A percentile compares a stretch with the other conserved stretches of the same genome.
Conservation (phyloP, 163 green algal genomes). For the Scenedesmus sp. region DNA sequence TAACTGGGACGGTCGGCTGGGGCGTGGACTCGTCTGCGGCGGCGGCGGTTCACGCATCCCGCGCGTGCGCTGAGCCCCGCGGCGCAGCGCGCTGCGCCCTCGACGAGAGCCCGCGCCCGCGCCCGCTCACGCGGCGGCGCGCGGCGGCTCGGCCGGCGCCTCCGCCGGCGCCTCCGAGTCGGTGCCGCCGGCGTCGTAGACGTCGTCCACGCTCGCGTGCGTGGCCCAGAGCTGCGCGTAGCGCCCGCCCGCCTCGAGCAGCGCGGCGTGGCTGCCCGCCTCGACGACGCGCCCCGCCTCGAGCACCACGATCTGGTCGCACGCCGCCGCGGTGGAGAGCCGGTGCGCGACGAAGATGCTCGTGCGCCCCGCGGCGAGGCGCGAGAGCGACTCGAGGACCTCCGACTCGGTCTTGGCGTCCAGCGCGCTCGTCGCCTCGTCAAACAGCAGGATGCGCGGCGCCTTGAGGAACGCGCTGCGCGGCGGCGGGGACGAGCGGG, state of each 20-base stretch:
- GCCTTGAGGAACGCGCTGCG: conserved; percentile 67
- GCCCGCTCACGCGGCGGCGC: background rate
- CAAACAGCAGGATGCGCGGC: conserved; percentile 83
- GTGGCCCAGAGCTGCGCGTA: conserved; percentile 89
- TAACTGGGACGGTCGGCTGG: too few species aligned
- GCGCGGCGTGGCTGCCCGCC: conserved; percentile 62
- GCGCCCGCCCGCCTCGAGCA: conserved; percentile 73
- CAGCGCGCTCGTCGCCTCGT: conserved; percentile 95
- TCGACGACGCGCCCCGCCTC: conserved; percentile 89
- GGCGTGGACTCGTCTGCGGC: too few species aligned
- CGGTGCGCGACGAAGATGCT: conserved; percentile 96
- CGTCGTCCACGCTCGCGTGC: conserved; percentile 65
- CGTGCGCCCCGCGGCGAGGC: conserved; percentile 85
- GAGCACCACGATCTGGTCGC: conserved; percentile 93
- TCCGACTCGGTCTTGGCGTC: conserved; percentile 87
- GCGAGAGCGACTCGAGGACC: conserved; percentile 75
- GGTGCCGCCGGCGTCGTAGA: conserved; percentile 27
- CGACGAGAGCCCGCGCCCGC: too few species aligned
- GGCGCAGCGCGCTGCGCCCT: too few species aligned
- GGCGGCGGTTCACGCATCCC: too few species aligned
- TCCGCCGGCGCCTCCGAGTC: background rate
- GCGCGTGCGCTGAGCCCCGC: too few species aligned
- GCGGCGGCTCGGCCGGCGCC: background rate
- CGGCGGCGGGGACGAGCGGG: too few species aligned
- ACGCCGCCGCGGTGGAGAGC: conserved; percentile 93